Base-by-base conservation (phyloP, 2,329 filamentous ascomycete species). In the Diplodia seriata region DNA sequence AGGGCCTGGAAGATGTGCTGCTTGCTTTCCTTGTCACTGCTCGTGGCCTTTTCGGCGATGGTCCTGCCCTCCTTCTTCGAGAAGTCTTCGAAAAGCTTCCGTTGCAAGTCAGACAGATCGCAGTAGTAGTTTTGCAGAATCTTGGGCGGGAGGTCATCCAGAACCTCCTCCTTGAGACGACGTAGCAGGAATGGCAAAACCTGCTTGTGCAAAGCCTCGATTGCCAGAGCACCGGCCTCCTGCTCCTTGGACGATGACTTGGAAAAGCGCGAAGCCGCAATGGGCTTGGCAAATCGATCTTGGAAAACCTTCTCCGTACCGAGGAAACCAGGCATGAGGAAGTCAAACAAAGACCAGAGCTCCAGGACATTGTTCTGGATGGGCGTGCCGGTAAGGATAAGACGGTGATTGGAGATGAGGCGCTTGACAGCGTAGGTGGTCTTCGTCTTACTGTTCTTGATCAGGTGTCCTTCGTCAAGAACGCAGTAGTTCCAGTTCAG, bases 41-140 rank as follows among this genome's bases (percentile, higher is more conserved):
- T 89, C 33, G 89, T 89, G 15, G 94, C 93, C 76, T 96, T 93
- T 36, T 93, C 89, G 53, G 91, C 89, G 40, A 99, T 86, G 70
- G 92, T 91, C 80, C 93, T 96, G 75, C 93, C 90, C 77, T 99
- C 94, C 72, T 93, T 96, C 85, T 91, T 96, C 26, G 90, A 91
- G 77, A 99, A 99, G 76, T 98, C 94, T 54, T 98, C 95, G 74
- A 99, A 99, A 0, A 99, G 86, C 77, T 92, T 96, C 82, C 90
- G 91, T 79, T 99, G 95, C 63, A 99, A 83, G 68, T 99, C 95
- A 74, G 93, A 97, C 20, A 97, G 89, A 75, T 99, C 95, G 79
- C 95, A 99, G 81, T 99, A 99, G 82, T 99, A 99, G 79, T 99
- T 99, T 78, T 99, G 95, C 63, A 99, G 83, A 74, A 99, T 99